Evolutionary conservation across 2,329 filamentous ascomycete genomes (phyloP), one percentile per base, ranked within the genome.

Genomic region (Verruconis gallopava): DNA sequence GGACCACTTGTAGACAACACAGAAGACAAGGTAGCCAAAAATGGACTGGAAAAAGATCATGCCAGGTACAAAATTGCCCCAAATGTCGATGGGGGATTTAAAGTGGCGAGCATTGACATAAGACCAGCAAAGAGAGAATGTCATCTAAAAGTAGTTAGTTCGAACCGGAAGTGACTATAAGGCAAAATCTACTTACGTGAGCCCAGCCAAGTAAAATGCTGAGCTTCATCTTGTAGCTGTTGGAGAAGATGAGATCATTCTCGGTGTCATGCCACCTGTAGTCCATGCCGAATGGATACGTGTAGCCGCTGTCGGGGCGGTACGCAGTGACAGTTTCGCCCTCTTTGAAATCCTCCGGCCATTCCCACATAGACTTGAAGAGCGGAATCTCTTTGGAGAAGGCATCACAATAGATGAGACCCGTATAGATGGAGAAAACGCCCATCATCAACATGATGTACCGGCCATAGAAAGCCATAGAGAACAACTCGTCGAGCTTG

Each of bases 151-250:
- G 14, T 32, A 41, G 37, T 28, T 18, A n/a, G 21, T 18, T 34
- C 9, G 21, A 32, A 20, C 32, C n/a, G 4, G 4, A 12, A 21
- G 9, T 11, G 3, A 21, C 5, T 11, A 37, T 21, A 12, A 12
- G 17, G 5, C 11, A 3, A 22, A n/a, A 28, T 20, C 12, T n/a
- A 55, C 63, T 58, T 58, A 68, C 65, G 67, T 95, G 88, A 45
- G 77, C 77, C 91, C 93, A 98, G 61, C 93, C 91, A 50, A 98
- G 74, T 50, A 98, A 76, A 58, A 98, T 95, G 68, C 85, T 93
- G 66, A 98, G 83, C 72, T 98, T 98, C 91, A 98, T 98, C 79
- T 98, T 98, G 74, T 91, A 93, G 64, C 84, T 93, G 80, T 98
- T 98, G 60, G 77, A 82, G 67, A 98, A 98, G 38, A 98, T 74